These are phyloP conservation scores for Boletus reticuloceps DNA, from an alignment of 768 basidiomycete genomes.

Conservation along the genomic window DNA sequence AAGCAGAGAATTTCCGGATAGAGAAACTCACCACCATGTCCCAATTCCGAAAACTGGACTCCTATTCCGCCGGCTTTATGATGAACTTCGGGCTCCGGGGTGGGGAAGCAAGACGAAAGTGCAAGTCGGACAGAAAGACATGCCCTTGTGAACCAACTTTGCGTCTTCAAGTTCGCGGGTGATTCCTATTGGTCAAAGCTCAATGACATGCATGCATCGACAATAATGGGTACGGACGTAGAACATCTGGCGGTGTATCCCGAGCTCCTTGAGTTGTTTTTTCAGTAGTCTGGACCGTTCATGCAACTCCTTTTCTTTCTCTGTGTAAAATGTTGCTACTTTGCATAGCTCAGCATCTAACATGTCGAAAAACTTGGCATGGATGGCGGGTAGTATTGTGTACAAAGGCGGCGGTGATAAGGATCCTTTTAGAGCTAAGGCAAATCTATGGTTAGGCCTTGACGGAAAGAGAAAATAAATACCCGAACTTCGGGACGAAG, in stretches of 20 bases:
- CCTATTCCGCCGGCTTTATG: neutral
- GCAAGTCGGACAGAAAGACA: conserved; percentile 1
- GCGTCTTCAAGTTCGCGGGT: neutral
- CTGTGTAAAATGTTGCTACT: conserved; percentile 78
- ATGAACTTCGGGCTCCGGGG: neutral
- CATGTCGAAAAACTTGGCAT: conserved; percentile 70
- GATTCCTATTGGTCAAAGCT: conserved; percentile 15
- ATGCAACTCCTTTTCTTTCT: conserved; percentile 63
- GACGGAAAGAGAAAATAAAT: neutral
- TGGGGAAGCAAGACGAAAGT: neutral
- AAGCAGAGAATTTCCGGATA: neutral
- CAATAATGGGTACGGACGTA: conserved; percentile 40
- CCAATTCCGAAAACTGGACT: neutral
- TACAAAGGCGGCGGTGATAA: conserved; percentile 36
- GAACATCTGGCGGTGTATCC: conserved; percentile 60
- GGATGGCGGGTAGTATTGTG: conserved; percentile 59
- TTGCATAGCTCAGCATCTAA: conserved; percentile 82
- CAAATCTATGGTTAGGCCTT: neutral
- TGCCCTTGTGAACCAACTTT: conserved; percentile 11
- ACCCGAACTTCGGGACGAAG: conserved; percentile 9
- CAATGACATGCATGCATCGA: neutral
- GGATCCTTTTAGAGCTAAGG: conserved; percentile 5
- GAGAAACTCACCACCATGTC: conserved; percentile 1
- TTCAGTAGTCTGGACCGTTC: conserved; percentile 47
- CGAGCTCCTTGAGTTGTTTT: conserved; percentile 72